Base-by-base conservation (phyloP, 345 rosid genomes). In the Rhizophora apiculata region DNA sequence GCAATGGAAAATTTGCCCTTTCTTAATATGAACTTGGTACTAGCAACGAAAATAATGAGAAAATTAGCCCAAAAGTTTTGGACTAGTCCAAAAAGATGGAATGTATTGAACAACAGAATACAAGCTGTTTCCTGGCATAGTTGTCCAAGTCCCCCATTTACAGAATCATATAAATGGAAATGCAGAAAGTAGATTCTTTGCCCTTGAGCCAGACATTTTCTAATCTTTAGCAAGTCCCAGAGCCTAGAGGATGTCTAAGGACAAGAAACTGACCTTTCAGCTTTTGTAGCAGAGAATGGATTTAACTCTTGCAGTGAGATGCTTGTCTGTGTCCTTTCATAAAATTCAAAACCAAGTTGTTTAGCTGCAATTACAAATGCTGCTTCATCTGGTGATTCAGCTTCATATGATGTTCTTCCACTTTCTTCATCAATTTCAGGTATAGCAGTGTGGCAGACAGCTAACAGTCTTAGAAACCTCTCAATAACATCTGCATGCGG, bases 371-470 rank as follows among this genome's bases (percentile, higher is more conserved):
- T 85, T 55, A 94, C 93, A 24, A 94, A 94, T 6, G 98, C 93
- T 54, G 98, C 97, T 82, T 94, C 98, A 74, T 94, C 98, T 19
- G 98, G 98, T 62, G 97, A 91, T 78, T 94, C 98, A 29, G 98
- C 98, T 71, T 94, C 98, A 31, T 94, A 94, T 32, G 95, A 79
- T 64, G 83, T 73, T 58, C 46, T 59, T 46, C 90, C 96, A 2
- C 81, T 85, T 64, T 84, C 97, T 83, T 86, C 97, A 79, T 94
- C 96, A 30, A 76, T 80, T 57, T 94, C 98, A 0, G 98, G 98
- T 69, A 94, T 81, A 24, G 97, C 96, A 56, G 98, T 94, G 75
- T 94, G 98, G 78, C 98, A 94, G 56, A 84, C 74, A n/a, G 98
- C 98, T 49, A 94, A 73, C 70, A 91, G 72, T 39, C 85, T 67